Base-by-base conservation (phyloP, 1,139 yeast genomes). In the Pichia sp. region DNA sequence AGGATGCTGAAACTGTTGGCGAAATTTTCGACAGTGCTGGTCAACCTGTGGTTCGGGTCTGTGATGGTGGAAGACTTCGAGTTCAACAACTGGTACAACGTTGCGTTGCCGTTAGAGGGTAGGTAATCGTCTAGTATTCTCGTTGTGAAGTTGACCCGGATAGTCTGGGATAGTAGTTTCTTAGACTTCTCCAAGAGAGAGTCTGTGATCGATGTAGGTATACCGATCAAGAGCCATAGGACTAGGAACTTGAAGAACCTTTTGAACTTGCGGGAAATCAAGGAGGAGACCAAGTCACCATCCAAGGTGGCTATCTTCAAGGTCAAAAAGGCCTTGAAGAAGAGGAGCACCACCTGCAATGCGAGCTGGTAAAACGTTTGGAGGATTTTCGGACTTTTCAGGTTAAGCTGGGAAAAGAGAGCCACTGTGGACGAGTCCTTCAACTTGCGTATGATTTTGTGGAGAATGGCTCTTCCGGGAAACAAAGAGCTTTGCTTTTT, bases 221-320 rank as follows among this genome's bases (percentile, higher is more conserved):
- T 68, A 6, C 97, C 96, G 16, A 91, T 74, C 23, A 82, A 63
- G 85, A 91, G 81, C 97, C 97, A 91, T 65, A 81, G 76, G 0
- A 80, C 76, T 54, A 90, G 71, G 44, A 86, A 74, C 58, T 77
- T 75, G 52, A 85, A 71, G 64, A 91, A 91, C 47, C 75, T 75
- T 47, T 74, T 74, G 52, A 90, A 85, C 50, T 78, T 75, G 57
- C 86, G 89, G 42, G 85, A 79, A 34, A 91, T 89, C 58, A 91
- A 74, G 1, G 90, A 82, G 0, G 96, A 90, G 4, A 91, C 96
- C 50, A 91, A 73, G 62, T 76, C 75, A 61, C 98, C 97, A 67
- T 91, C 98, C 55, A 91, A 74, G 18, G 85, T 82, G 3, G 97
- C 97, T 22, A 90, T 95, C 62, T 84, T 83, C 49, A 91, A 75